Conservation (phyloP, 768 basidiomycete species). For the Tephrocybe sp. region DNA sequence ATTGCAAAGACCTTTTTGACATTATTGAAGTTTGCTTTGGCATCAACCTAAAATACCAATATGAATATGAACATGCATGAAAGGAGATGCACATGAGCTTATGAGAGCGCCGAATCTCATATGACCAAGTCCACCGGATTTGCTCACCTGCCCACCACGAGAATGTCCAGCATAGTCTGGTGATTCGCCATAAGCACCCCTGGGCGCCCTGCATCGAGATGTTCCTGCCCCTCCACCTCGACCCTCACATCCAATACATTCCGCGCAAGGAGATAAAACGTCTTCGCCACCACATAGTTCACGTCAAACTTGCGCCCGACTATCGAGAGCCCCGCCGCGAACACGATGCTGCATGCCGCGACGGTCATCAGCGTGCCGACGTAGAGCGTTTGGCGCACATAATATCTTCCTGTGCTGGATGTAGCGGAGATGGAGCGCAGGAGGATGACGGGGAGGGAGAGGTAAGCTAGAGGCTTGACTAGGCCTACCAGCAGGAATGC, state of each 20-base stretch:
- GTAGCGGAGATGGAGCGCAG: slow-evolving; percentile 55
- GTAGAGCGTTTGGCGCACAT: slow-evolving; percentile 71
- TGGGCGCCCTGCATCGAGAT: slow-evolving; percentile 65
- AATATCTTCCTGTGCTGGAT: slow-evolving; percentile 63
- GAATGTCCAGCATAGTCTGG: slow-evolving; percentile 89
- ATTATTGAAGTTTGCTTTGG: slow-evolving; percentile 83
- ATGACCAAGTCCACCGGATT: slow-evolving; percentile 12
- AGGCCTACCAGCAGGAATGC: slow-evolving; percentile 57
- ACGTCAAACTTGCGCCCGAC: slow-evolving; percentile 73
- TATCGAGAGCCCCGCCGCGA: slow-evolving; percentile 63
- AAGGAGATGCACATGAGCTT: background rate
- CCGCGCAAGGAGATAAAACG: slow-evolving; percentile 72
- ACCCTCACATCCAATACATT: slow-evolving; percentile 64
- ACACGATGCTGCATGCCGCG: slow-evolving; percentile 68
- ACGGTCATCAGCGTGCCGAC: slow-evolving; percentile 66
- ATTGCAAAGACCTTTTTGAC: slow-evolving; percentile 89
- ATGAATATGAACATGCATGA: background rate
- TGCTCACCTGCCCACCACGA: slow-evolving; percentile 75
- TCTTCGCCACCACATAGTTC: slow-evolving; percentile 78
- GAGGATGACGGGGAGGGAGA: slow-evolving; percentile 70
- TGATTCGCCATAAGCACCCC: slow-evolving; percentile 85
- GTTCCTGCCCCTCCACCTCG: slow-evolving; percentile 83
- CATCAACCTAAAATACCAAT: slow-evolving; percentile 54
- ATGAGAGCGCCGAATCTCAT: slow-evolving; percentile 2
- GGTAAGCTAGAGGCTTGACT: slow-evolving; percentile 71